Evolutionary conservation across 768 basidiomycete species (phyloP).

Genomic region (Serpula lacrymans): DNA sequence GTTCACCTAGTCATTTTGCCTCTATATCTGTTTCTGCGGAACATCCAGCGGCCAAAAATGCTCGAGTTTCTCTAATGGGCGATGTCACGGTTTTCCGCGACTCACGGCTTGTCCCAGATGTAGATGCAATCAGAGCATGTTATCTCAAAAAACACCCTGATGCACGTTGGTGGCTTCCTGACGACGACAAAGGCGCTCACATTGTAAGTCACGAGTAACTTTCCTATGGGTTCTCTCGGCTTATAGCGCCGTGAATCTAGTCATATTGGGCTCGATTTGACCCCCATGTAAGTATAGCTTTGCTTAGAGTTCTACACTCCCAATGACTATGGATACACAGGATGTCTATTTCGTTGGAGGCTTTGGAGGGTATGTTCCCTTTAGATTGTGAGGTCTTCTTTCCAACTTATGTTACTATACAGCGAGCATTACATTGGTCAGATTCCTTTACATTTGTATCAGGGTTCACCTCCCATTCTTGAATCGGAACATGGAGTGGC

Average conservation of each 20-base stretch:
- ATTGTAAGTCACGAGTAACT: conserved; percentile 33
- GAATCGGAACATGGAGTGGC: background rate
- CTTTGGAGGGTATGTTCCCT: conserved; percentile 42
- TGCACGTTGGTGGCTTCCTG: conserved; percentile 50
- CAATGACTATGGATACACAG: conserved; percentile 22
- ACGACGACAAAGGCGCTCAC: conserved; percentile 41
- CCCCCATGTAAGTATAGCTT: conserved; percentile 38
- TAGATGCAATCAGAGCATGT: conserved; percentile 33
- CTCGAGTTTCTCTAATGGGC: conserved; percentile 50
- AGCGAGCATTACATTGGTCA: conserved; percentile 51
- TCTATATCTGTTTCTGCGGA: conserved; percentile 41
- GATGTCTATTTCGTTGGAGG: conserved; percentile 53
- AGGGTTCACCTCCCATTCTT: conserved; percentile 16
- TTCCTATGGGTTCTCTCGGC: background rate
- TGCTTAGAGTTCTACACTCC: background rate
- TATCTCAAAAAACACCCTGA: conserved; percentile 48
- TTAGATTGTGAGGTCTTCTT: conserved; percentile 2
- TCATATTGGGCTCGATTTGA: conserved; percentile 56
- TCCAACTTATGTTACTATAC: conserved; percentile 1
- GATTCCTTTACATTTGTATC: conserved; percentile 45
- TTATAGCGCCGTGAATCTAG: conserved; percentile 20
- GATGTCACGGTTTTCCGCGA: conserved; percentile 43
- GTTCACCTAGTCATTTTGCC: conserved; percentile 35
- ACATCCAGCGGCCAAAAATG: conserved; percentile 38
- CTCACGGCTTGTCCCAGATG: conserved; percentile 25